Evolutionary conservation across 192 early-diverging fungal genomes (phyloP), one percentile per base, ranked within the genome.

Genomic region (Haplosporangium gracile): DNA sequence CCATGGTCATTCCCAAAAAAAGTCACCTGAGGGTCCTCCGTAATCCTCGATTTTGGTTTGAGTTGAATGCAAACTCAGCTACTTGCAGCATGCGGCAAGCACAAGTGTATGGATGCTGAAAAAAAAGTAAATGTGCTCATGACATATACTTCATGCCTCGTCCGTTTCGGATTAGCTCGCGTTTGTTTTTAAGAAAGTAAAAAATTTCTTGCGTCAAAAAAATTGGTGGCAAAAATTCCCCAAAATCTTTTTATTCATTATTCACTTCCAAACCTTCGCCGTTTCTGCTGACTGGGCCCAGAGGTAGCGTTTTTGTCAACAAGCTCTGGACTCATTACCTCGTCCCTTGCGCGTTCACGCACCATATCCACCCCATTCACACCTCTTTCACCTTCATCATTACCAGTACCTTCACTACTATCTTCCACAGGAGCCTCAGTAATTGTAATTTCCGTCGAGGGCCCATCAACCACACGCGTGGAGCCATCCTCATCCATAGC

Each of bases 321-420:
- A 2, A 65, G 60, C 26, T 32, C 60, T 15, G 60, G 60, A 65
- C 60, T 65, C 60, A 65, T 65, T 0, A 65, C 32, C 10, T 65
- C 29, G 4, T 65, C 60, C 13, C 13, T 0, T 4, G 60, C 70
- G 8, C 22, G 4, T 24, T 71, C 70, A 1, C 7, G 38, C 32
- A 13, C 49, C 70, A 60, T 78, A 29, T 78, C 70, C 9, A 72
- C 55, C 6, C 55, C 53, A 34, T 79, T 69, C 11, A 74, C 57
- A 6, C 63, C 42, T 40, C 18, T 16, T 13, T 16, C 60, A 16
- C 63, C 40, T 0, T 68, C 40, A 40, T 29, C 60, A 16, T 76
- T 60, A 11, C 16, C 43, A 11, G 51, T 24, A n/a, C 36, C 16
- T 2, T 22, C 11, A 5, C 39, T 39, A 13, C 15, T 8, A n/a